Conservation (phyloP, 164 flowering plant genomes). For the Tetrastigma voinierianum region DNA sequence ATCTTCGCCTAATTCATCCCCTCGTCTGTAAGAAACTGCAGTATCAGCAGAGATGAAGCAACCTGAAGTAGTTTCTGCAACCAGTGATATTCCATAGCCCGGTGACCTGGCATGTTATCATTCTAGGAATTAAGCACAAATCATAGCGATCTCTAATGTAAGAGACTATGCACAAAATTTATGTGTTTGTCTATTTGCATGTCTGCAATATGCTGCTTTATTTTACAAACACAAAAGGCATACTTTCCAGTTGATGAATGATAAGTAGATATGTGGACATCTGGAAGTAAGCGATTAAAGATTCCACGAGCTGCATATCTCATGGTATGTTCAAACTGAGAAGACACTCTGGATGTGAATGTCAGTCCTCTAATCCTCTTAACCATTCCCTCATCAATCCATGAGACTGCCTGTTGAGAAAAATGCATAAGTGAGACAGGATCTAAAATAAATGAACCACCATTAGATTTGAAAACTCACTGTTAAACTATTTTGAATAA, state of each 20-base stretch:
- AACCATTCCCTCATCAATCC: constrained; percentile 92
- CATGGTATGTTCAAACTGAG: constrained; percentile 71
- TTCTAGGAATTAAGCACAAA: not conserved
- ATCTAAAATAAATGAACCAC: no score
- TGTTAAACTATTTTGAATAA: no score
- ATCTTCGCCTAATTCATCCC: constrained; percentile 36
- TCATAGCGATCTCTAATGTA: not conserved
- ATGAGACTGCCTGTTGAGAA: constrained; percentile 57
- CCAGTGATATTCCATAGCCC: constrained; percentile 89
- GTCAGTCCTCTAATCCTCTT: constrained; percentile 84
- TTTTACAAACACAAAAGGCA: constrained; percentile 5
- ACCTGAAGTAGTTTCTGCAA: constrained; percentile 85
- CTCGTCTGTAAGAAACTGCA: constrained; percentile 49
- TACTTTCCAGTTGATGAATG: constrained; percentile 86
- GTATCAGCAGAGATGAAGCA: constrained; percentile 82
- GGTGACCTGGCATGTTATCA: constrained; percentile 59
- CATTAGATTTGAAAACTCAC: no score
- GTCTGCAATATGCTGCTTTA: no score
- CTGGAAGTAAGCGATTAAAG: constrained; percentile 76
- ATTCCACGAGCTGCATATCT: constrained; percentile 82
- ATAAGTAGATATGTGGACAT: constrained; percentile 79
- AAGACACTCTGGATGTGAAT: constrained; percentile 71
- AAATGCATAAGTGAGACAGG: constrained; percentile 8
- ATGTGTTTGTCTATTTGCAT: no score
- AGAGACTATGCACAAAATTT: no score